Evolutionary conservation across 495 filamentous ascomycete species (phyloP), one percentile per base, ranked within the genome.

Genomic region (Hypoxylon fragiforme): DNA sequence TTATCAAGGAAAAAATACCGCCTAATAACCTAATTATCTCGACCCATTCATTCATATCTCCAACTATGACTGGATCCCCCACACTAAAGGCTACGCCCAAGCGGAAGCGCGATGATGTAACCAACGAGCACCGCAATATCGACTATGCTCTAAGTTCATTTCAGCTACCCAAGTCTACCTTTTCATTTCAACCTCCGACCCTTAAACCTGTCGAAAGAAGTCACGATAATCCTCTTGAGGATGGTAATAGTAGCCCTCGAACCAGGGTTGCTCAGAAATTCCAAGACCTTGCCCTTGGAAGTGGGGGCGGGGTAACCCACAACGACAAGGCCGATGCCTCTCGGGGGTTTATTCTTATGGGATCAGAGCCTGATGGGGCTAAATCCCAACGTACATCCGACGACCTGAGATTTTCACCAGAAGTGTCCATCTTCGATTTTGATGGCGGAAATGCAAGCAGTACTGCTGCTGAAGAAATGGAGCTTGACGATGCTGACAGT

Each of bases 241-340:
- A 73, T 24, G 71, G 70, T 34, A 71, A 64, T 55, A 66, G 64
- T 22, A 90, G 86, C 62, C 86, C 87, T 21, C 78, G 81, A 53
- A 79, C 81, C 11, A 79, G 71, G 26, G 84, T 89, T 44, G 84
- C 82, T 52, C 79, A 83, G 56, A 75, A 80, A 46, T 83, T 91
- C 59, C 79, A 81, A 54, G 77, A 82, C 38, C 72, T 90, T 24
- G 79, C 62, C 18, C 69, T 88, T 39, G 80, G 75, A 51, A 76
- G 79, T 61, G 71, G 71, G 63, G 72, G 68, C 51, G 71, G 70
- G 67, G 72, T 72, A 47, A 55, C 34, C 30, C 47, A 50, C 57
- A 70, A 35, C 45, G 67, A 46, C 58, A 67, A 56, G 47, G 60
- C 48, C 54, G 62, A 61, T 47, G 57, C 48, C 42, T 4, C 24